Base-by-base conservation (phyloP, 441 rosid species). In the Kokia cookei region DNA sequence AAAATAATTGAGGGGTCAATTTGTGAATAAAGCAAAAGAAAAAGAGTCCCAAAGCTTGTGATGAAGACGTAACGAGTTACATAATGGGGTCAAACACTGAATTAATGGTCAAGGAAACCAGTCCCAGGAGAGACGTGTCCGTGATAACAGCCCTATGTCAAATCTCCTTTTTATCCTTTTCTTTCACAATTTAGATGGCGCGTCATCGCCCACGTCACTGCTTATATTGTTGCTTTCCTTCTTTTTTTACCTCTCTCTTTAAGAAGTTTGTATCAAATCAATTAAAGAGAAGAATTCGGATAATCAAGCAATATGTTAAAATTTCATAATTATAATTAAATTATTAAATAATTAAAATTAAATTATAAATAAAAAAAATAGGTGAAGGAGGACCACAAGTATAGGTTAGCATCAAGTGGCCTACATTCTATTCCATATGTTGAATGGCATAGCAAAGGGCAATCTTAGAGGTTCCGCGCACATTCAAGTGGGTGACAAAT, bases 161-260 rank as follows among this genome's bases (percentile, higher is more conserved):
- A 29, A 29, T 14, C 35, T 61, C 11, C 2, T 14, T 14, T 61
- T 32, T 61, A 0, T 32, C 8, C 22, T 29, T 7, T 19, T 0
- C 22, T 19, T 19, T 19, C 22, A 19, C 22, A 19, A 19, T 19
- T 19, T 19, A 19, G 22, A 19, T 19, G 22, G 12, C 29, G 70
- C 75, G 75, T 71, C 75, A 76, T 63, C 40, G 59, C 57, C 4
- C 12, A 42, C 75, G 75, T 71, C 74, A n/a, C 64, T 2, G 40
- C 5, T 54, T 19, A 19, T 19, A 19, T 19, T 19, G 22, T 19
- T 17, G 26, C 58, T 7, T 54, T 54, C 59, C 40, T 5, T n/a
- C 1, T 2, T 35, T 7, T 35, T 35, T 35, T 37, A 37, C 40
- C 6, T 37, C 8, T 37, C 40, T 6, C 40, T 37, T 35, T 5